Evolutionary conservation across 2,329 filamentous ascomycete genomes (phyloP), one percentile per base, ranked within the genome.

Genomic region (Xylaria sp.): DNA sequence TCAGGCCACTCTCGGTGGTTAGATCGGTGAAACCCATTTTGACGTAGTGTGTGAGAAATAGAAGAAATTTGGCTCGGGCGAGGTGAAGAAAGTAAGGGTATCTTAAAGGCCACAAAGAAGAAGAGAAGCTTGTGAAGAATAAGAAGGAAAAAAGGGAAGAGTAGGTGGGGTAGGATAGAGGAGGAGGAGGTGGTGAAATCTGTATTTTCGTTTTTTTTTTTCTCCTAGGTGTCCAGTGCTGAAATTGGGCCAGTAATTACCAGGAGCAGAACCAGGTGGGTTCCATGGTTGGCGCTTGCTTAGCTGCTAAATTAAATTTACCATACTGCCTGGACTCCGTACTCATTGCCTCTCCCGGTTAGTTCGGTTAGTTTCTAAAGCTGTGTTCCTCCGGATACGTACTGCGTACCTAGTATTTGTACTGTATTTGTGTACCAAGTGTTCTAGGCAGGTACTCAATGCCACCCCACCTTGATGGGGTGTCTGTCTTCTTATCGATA

Each of bases 1-100:
- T 81, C 69, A 86, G 78, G 73, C 86, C 86, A 75, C 84, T 80
- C 71, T 87, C 86, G 78, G 83, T 83, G 73, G 85, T 78, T 72
- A 89, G 81, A 79, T 89, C 86, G 77, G 82, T 82, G 83, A 89
- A 89, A 78, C 86, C 86, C 86, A 89, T 89, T 72, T 74, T 85
- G 72, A 69, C 68, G 65, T 69, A 61, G 49, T 66, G 66, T 33
- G 50, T 61, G 57, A 64, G 58, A 69, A 59, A 59, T n/a, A 62
- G 61, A 57, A 59, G 50, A 68, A 64, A 63, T 38, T 20, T 44
- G 29, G 49, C 56, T 62, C 68, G 59, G 60, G 66, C 53, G 68
- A 65, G 66, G 65, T 63, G 60, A 68, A 61, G 67, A 20, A 66
- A 69, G 67, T 60, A 65, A 63, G 73, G 74, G 75, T 76, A 76